Conservation (phyloP, 306 rosid genomes). For the Vigna mungo region DNA sequence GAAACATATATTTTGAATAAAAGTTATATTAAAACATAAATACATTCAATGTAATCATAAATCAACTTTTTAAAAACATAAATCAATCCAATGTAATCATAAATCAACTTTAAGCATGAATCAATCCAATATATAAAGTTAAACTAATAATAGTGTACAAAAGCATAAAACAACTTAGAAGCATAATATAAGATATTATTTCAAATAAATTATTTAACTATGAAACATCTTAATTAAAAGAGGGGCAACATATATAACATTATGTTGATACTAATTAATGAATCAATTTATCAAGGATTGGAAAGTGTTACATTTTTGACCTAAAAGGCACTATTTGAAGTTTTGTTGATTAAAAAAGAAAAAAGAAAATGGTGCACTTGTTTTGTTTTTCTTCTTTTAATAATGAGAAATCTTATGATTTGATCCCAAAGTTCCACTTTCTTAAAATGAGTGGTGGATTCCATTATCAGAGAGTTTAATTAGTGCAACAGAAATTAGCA, state of each 20-base stretch:
- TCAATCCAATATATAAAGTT: too few relatives aligned
- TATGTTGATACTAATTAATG: background rate
- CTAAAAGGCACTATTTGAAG: background rate
- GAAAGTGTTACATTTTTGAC: background rate
- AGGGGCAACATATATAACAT: background rate
- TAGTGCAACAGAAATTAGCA: slow-evolving; percentile 28
- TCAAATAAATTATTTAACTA: background rate
- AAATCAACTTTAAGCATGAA: too few relatives aligned
- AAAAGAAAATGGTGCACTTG: background rate
- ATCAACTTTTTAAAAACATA: too few relatives aligned
- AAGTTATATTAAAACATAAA: too few relatives aligned
- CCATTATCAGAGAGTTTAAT: background rate
- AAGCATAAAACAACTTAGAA: too few relatives aligned
- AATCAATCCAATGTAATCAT: too few relatives aligned
- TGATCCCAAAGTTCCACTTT: slow-evolving; percentile 36
- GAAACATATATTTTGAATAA: too few relatives aligned
- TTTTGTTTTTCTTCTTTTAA: slow-evolving; percentile 11
- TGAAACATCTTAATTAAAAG: background rate
- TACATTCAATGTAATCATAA: too few relatives aligned
- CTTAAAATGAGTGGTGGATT: slow-evolving; percentile 7
- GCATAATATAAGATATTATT: background rate
- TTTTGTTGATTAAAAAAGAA: background rate
- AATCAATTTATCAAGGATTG: background rate
- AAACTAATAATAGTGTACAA: too few relatives aligned
- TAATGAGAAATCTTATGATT: slow-evolving; percentile 8